phyloP scores from a whole-genome alignment of 2,329 filamentous ascomycete species.

The Fusarium transvaalense region DNA sequence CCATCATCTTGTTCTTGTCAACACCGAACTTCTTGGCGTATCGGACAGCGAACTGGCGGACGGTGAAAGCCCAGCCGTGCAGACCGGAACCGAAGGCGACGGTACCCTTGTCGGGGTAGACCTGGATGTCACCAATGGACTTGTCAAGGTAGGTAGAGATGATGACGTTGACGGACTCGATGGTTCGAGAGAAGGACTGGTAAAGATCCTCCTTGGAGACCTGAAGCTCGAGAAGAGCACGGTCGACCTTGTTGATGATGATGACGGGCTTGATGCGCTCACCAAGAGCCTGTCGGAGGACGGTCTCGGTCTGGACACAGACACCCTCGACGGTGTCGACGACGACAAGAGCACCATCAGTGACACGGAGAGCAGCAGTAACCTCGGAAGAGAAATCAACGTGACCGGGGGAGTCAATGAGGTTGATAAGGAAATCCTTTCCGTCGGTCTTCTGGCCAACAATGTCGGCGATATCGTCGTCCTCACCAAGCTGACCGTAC shows the following conservation, averaged over 20 bases:
- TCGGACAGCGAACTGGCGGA: conserved; percentile 94
- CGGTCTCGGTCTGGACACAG: conserved; percentile 99
- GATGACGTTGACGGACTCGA: conserved; percentile 99
- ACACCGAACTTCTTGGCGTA: conserved; percentile 99
- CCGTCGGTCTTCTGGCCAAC: conserved; percentile 87
- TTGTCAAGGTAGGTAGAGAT: conserved; percentile 99
- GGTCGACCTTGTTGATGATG: conserved; percentile 99
- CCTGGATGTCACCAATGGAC: conserved; percentile 95
- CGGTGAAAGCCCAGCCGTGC: conserved; percentile 99
- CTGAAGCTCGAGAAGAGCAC: conserved; percentile 98
- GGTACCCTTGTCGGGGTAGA: conserved; percentile 97
- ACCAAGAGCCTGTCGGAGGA: conserved; percentile 97
- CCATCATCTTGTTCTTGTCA: conserved; percentile 99
- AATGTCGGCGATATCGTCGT: conserved; percentile 95
- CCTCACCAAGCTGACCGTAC: conserved; percentile 84
- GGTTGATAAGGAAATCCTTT: conserved; percentile 99
- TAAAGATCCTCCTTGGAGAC: conserved; percentile 99
- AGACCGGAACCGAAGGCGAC: conserved; percentile 99
- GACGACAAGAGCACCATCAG: conserved; percentile 98
- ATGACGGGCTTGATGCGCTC: conserved; percentile 99
- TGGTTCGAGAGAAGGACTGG: conserved; percentile 99
- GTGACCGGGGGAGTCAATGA: conserved; percentile 99
- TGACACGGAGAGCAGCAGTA: conserved; percentile 99
- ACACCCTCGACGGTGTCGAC: conserved; percentile 99
- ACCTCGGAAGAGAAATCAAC: conserved; percentile 99